Evolutionary conservation across 345 rosid genomes (phyloP), one percentile per base, ranked within the genome.

Genomic region (Aethionema arabicum): DNA sequence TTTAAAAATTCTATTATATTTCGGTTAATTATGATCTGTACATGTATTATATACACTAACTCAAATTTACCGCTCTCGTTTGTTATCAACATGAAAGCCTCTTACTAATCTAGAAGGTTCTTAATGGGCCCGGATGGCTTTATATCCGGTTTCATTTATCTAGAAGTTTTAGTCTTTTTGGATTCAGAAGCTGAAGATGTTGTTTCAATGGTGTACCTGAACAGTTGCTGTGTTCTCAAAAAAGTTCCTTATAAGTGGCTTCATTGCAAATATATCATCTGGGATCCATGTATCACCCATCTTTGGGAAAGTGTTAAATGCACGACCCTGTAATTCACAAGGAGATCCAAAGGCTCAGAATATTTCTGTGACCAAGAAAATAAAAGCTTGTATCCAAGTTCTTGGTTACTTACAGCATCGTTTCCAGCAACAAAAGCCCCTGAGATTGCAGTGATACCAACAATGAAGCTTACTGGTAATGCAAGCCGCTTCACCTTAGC

Each of bases 341-440:
- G 56, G 11, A 8, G 11, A 46, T 31, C 16, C 42, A 13, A 27
- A 62, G 7, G 52, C 39, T 59, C 11, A 4, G 32, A 32, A 47
- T 37, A 30, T 47, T 30, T 41, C n/a, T n/a, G n/a, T n/a, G n/a
- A 62, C 29, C 7, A 38, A 65, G 38, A 39, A n/a, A 14, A 3
- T 1, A 48, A 30, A 32, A 48, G 63, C 41, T 36, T 32, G 27
- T 4, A 58, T 56, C 13, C 29, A 6, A 45, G 12, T 55, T 45
- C 32, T 27, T 33, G 36, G 56, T 41, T 51, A 33, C 91, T 46
- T 73, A 84, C 99, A 56, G 96, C 97, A 83, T 93, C 97, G 72
- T 93, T 90, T 72, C 99, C 97, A 31, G 96, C 99, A 31, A 93
- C 99, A 61, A 93, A 87, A 27, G 97, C 99, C 33, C 99, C 99